Evolutionary conservation across 2,329 filamentous ascomycete genomes (phyloP), one percentile per base, ranked within the genome.

Genomic region (Tolypocladium inflatum): DNA sequence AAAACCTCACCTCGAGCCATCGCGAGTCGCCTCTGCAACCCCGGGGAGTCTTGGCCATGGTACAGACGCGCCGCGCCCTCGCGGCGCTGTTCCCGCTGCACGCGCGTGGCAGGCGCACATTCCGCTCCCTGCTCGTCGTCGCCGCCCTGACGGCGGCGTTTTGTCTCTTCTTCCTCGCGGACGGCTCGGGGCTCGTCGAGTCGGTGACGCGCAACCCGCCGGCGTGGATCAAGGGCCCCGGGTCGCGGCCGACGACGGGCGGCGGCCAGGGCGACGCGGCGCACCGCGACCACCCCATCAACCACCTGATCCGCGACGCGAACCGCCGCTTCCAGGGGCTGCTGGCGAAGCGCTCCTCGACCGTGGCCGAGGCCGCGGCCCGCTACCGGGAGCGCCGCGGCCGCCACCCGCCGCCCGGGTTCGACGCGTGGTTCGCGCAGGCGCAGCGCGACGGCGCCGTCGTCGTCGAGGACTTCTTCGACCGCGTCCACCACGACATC

Each of bases 401-500:
- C 21, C 76, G 83, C 30, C 81, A 86, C 63, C 84, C 83, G 2
- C 84, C 84, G 6, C 84, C 84, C 0, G 81, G 81, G 15, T 87
- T 87, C 64, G 77, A 83, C 60, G 71, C 76, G 51, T 87, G 84
- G 84, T 78, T 82, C 63, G 69, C 73, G 38, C 82, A 81, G 57
- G 83, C 84, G 8, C 64, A 71, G 21, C 72, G 79, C 33, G 73
- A 73, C 48, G 71, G 81, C 39, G 78, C 81, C 17, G 69, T 85
- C 57, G 74, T 86, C 11, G 75, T 87, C 41, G 84, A 87, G 64
- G 80, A 84, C 57, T 87, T 83, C 65, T 87, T 85, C 70, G 81
- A 85, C 65, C 81, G 83, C 59, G 83, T 87, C 58, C 83, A 85
- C 71, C 79, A 84, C 61, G 84, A 87, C 65, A 65, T 86, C 56